These are phyloP conservation scores for Fusarium hainanense DNA, from an alignment of 2,329 filamentous ascomycete species.

Conservation along the genomic window DNA sequence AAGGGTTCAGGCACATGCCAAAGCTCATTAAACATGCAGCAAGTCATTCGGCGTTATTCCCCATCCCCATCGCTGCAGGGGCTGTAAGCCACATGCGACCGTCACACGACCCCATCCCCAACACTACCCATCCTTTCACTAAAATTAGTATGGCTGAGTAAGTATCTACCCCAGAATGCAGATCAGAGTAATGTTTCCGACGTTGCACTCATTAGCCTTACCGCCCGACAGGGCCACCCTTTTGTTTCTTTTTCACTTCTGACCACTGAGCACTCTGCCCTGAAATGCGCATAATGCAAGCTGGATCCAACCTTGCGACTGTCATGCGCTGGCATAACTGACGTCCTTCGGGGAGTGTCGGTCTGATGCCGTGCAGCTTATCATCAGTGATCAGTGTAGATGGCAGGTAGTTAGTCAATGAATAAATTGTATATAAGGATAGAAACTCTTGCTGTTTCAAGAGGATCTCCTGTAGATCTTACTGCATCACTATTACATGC, in stretches of 20 bases:
- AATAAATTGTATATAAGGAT: not conserved
- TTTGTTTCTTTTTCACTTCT: not conserved
- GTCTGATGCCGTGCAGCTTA: slow-evolving; percentile 10
- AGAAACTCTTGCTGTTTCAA: accelerated
- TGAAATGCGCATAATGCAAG: slow-evolving; percentile 12
- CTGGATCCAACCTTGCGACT: slow-evolving; percentile 6
- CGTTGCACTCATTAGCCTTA: not conserved
- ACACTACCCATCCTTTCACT: not conserved
- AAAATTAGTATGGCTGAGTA: not conserved
- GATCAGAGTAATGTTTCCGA: not conserved
- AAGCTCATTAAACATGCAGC: slow-evolving; percentile 9
- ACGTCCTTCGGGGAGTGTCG: slow-evolving; percentile 33
- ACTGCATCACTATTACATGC: accelerated
- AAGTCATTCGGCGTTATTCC: not conserved
- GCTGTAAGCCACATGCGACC: slow-evolving; percentile 13
- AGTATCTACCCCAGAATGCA: slow-evolving; percentile 2
- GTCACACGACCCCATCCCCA: slow-evolving; percentile 1
- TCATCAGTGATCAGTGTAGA: not conserved
- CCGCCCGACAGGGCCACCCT: not conserved
- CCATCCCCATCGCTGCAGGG: slow-evolving; percentile 4
- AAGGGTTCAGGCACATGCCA: not conserved
- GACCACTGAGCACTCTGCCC: slow-evolving; percentile 7
- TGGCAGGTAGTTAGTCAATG: not conserved
- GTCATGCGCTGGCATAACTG: slow-evolving; percentile 26
- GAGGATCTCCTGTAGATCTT: not conserved